These are phyloP conservation scores for Vigna mungo DNA, from an alignment of 306 rosid genomes.

Conservation along the genomic window DNA sequence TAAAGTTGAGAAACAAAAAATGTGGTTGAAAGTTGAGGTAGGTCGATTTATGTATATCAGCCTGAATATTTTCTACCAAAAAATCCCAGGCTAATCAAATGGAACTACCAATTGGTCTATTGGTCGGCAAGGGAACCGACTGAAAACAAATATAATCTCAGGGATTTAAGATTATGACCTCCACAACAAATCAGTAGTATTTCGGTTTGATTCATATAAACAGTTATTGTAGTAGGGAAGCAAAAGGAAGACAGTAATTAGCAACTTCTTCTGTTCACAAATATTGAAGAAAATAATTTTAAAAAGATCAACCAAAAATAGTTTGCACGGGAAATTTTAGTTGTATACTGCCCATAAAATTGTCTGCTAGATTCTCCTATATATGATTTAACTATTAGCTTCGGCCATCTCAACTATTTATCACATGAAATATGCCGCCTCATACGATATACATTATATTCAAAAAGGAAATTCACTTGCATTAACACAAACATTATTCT, in stretches of 20 bases:
- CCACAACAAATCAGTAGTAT: not conserved
- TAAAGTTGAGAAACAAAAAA: conserved; percentile 4
- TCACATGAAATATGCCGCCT: not conserved
- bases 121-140: not conserved
- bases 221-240: not conserved
- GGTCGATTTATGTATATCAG: not conserved
- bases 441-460: not conserved
- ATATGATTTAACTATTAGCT: conserved; percentile 17
- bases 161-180: conserved; percentile 6
- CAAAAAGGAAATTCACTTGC: not conserved
- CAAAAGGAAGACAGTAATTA: conserved; percentile 2
- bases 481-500: conserved; percentile 1
- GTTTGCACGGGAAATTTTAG: conserved; percentile 4
- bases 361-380: not conserved
- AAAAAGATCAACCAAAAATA: not conserved
- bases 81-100: not conserved
- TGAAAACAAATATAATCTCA: not conserved
- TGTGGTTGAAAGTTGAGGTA: not conserved
- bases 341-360: not conserved
- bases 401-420: not conserved
- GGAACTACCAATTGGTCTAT: not conserved
- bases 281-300: not conserved
- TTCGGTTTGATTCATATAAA: conserved; percentile 17
- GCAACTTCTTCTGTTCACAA: not conserved
- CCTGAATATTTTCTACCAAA: conserved; percentile 5